Conservation (phyloP, 495 filamentous ascomycete species). For the Daldinia loculata region DNA sequence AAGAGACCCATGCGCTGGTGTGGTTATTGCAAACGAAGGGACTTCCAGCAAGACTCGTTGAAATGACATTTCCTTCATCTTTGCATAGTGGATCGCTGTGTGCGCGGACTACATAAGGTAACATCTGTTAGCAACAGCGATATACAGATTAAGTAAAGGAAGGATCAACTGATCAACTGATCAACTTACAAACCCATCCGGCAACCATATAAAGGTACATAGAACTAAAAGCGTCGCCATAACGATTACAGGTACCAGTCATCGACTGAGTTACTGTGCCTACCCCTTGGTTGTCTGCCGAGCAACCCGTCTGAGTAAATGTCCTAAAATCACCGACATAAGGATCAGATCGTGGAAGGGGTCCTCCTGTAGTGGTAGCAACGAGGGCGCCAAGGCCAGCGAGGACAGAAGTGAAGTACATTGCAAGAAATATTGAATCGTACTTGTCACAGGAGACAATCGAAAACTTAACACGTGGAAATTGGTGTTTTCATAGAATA, state of each 20-base stretch:
- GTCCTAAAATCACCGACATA: slow-evolving; percentile 37
- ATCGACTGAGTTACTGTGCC: slow-evolving; percentile 36
- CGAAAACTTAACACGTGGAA: neutral
- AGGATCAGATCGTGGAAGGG: slow-evolving; percentile 15
- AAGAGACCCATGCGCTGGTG: slow-evolving; percentile 26
- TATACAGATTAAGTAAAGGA: too few relatives aligned
- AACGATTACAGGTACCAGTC: slow-evolving; percentile 18
- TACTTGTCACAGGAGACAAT: neutral
- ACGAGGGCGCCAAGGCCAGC: slow-evolving; percentile 8
- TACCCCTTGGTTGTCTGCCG: slow-evolving; percentile 30
- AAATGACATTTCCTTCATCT: slow-evolving; percentile 24
- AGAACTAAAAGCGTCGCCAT: slow-evolving; percentile 17
- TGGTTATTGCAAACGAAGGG: slow-evolving; percentile 32
- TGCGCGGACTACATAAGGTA: slow-evolving; percentile 27
- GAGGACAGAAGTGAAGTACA: slow-evolving; percentile 15
- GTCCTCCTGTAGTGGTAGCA: neutral
- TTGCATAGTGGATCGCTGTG: slow-evolving; percentile 9
- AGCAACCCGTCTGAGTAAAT: slow-evolving; percentile 16
- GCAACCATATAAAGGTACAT: slow-evolving; percentile 22
- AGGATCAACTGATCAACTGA: neutral
- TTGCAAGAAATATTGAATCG: slow-evolving; percentile 1
- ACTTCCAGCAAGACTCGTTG: neutral
- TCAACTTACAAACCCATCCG: slow-evolving; percentile 32
- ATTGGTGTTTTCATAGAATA: slow-evolving; percentile 19
- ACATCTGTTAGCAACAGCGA: slow-evolving; percentile 1